phyloP scores from a whole-genome alignment of 2,329 filamentous ascomycete genomes.

The Colletotrichum sp. region DNA sequence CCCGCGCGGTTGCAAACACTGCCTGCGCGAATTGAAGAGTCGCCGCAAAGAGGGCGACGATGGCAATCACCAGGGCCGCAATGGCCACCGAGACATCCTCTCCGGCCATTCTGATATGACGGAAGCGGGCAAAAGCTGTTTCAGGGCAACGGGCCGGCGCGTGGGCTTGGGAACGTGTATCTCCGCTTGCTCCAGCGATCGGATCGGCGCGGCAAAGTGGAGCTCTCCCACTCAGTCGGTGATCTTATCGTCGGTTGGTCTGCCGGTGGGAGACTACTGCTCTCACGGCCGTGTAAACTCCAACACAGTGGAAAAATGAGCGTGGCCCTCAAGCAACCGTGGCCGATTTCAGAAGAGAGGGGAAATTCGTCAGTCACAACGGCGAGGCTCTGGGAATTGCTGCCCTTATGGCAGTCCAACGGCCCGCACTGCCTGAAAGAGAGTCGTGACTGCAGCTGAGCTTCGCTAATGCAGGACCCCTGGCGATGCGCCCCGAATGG shows the following conservation, averaged over 20 bases:
- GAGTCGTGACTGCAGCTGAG: background rate
- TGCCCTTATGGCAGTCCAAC: background rate
- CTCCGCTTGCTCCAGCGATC: background rate
- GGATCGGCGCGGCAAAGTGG: background rate
- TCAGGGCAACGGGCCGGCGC: background rate
- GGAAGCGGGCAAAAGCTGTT: background rate
- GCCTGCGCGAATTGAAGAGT: conserved; percentile 1
- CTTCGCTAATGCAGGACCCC: background rate
- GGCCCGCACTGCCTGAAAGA: background rate
- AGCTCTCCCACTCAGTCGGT: background rate
- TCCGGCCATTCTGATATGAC: background rate
- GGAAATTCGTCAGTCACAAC: background rate
- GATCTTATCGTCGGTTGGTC: background rate
- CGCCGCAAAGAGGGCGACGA: background rate
- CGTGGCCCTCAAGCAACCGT: background rate
- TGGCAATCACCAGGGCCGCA: background rate
- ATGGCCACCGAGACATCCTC: background rate
- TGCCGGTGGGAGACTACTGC: background rate
- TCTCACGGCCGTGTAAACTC: background rate
- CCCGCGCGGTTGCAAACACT: background rate
- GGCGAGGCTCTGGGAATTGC: background rate
- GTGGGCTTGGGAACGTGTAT: background rate
- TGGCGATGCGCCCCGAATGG: background rate
- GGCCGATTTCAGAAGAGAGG: background rate
- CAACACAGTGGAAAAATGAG: background rate